These are phyloP conservation scores for Kwoniella bestiolae DNA, from an alignment of 768 basidiomycete species.

Conservation along the genomic window DNA sequence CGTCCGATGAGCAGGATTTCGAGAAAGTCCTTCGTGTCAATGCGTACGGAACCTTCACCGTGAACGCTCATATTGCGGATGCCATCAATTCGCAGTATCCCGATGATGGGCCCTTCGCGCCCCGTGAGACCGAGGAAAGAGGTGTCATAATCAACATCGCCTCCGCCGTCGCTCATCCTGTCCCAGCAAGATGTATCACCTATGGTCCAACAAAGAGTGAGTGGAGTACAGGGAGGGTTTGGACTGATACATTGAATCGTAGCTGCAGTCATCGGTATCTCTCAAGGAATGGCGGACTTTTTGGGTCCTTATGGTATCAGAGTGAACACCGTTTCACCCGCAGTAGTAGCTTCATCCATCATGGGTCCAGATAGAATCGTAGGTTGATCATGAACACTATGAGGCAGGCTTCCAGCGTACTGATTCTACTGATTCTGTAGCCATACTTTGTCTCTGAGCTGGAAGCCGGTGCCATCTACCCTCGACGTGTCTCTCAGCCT, in stretches of 20 bases:
- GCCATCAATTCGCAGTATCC: slow-evolving; percentile 45
- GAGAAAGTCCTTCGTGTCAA: slow-evolving; percentile 43
- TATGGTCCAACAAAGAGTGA: slow-evolving; percentile 51
- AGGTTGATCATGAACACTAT: too few relatives aligned
- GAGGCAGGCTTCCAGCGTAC: too few relatives aligned
- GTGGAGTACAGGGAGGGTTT: not conserved
- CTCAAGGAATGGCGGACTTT: slow-evolving; percentile 40
- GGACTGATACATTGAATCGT: too few relatives aligned
- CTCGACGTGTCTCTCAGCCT: too few relatives aligned
- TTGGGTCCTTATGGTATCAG: slow-evolving; percentile 52
- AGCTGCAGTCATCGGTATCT: slow-evolving; percentile 12
- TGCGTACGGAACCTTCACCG: slow-evolving; percentile 45
- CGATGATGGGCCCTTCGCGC: slow-evolving; percentile 26
- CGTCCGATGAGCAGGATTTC: slow-evolving; percentile 21
- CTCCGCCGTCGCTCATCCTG: slow-evolving; percentile 36
- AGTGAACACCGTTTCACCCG: slow-evolving; percentile 42
- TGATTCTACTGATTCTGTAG: too few relatives aligned
- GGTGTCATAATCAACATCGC: slow-evolving; percentile 55
- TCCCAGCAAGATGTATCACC: slow-evolving; percentile 41
- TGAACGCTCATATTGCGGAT: slow-evolving; percentile 51
- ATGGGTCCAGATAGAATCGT: slow-evolving; percentile 6
- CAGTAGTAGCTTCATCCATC: slow-evolving; percentile 6
- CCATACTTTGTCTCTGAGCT: too few relatives aligned
- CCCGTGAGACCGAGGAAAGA: slow-evolving; percentile 39
- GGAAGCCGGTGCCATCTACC: too few relatives aligned